Conservation (phyloP, 1,139 yeast genomes). For the Torulaspora globosa region DNA sequence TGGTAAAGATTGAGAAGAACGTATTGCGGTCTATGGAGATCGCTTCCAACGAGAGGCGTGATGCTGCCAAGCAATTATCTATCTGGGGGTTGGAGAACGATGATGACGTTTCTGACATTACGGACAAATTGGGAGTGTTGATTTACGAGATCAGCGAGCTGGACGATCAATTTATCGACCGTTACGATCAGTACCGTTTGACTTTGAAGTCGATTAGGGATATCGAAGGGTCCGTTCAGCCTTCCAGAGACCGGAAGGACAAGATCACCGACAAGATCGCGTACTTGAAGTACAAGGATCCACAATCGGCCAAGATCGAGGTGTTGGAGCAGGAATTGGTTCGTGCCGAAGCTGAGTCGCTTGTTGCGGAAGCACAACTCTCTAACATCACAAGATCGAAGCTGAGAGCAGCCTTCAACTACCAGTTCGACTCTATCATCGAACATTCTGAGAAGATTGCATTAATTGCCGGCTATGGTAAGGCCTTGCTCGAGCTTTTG, state of each 20-base stretch:
- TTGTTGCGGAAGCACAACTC: constrained; percentile 98
- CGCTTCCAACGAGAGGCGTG: constrained; percentile 92
- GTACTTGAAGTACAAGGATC: constrained; percentile 95
- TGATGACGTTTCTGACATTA: constrained; percentile 94
- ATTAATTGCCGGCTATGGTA: constrained; percentile 96
- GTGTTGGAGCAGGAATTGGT: constrained; percentile 97
- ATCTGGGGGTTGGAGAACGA: constrained; percentile 98
- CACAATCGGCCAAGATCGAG: constrained; percentile 91
- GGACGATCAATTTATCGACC: constrained; percentile 96
- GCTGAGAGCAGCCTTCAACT: constrained; percentile 94
- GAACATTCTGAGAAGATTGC: constrained; percentile 97
- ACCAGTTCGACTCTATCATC: constrained; percentile 93
- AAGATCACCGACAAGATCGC: constrained; percentile 97
- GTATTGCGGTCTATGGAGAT: constrained; percentile 91
- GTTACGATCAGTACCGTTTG: constrained; percentile 95
- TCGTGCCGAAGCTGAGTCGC: constrained; percentile 97
- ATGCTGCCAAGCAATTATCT: constrained; percentile 93
- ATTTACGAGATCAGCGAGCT: constrained; percentile 95
- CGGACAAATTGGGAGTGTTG: constrained; percentile 94
- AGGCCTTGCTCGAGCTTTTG: constrained; percentile 89
- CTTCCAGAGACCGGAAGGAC: constrained; percentile 96
- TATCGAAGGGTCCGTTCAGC: constrained; percentile 96
- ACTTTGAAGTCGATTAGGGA: constrained; percentile 92
- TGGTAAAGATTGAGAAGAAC: constrained; percentile 94
- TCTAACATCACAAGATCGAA: constrained; percentile 97